Conservation (phyloP, 2,329 filamentous ascomycete species). For the Plectosphaerella plurivora region DNA sequence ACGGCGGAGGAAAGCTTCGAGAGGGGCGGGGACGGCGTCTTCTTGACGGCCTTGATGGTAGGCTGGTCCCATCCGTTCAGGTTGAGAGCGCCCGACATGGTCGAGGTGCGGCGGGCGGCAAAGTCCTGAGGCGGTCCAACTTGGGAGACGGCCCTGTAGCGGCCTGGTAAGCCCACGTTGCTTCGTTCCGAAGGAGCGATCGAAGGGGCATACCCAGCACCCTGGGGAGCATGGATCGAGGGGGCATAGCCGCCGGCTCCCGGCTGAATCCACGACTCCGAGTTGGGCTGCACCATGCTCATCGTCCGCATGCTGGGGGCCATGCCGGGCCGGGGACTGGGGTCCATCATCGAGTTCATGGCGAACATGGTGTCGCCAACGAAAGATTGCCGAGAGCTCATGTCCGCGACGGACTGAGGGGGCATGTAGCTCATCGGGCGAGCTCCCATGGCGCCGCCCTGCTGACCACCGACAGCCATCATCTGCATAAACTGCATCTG, state of each 20-base stretch:
- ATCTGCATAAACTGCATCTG: conserved; percentile 94
- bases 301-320: conserved; percentile 61
- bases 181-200: conserved; percentile 95
- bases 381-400: conserved; percentile 37
- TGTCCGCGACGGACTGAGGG: conserved; percentile 34
- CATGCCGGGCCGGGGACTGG: conserved; percentile 27
- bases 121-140: conserved; percentile 25
- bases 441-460: conserved; percentile 17
- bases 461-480: conserved; percentile 49
- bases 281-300: conserved; percentile 75
- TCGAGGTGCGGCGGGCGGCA: conserved; percentile 21
- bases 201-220: conserved; percentile 72
- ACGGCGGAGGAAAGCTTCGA: conserved; percentile 29
- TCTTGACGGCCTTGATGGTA: conserved; percentile 33
- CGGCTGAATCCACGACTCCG: conserved; percentile 52
- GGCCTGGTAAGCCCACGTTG: conserved; percentile 82
- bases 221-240: conserved; percentile 41
- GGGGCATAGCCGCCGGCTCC: conserved; percentile 39
- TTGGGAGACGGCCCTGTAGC: conserved; percentile 86
- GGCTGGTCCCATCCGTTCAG: conserved; percentile 19
- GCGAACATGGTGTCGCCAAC: conserved; percentile 35
- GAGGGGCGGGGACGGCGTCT: conserved; percentile 30
- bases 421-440: conserved; percentile 32
- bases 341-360: conserved; percentile 24
- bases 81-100: conserved; percentile 35